phyloP scores from a whole-genome alignment of 2,329 filamentous ascomycete species.

The Pseudocercospora crystallina region DNA sequence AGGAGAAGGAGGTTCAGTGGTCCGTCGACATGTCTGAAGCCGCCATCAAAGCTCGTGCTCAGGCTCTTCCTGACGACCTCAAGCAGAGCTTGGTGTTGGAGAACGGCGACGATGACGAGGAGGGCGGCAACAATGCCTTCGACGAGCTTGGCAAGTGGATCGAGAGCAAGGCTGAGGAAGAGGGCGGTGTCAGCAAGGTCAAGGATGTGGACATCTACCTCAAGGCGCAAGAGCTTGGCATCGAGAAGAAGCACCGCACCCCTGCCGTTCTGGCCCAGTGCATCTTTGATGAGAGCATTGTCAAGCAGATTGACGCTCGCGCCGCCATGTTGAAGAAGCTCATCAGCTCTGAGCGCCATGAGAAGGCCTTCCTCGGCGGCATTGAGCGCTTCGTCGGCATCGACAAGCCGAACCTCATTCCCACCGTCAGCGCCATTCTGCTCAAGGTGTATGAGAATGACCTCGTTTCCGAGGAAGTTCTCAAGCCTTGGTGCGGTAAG shows the following conservation, averaged over 20 bases:
- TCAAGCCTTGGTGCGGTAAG: constrained; percentile 88
- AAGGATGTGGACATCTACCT: constrained; percentile 89
- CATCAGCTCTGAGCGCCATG: constrained; percentile 87
- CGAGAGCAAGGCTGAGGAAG: constrained; percentile 67
- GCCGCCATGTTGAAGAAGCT: constrained; percentile 81
- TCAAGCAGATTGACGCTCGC: constrained; percentile 81
- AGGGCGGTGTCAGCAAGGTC: constrained; percentile 73
- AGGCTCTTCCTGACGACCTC: constrained; percentile 89
- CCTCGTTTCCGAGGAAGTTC: constrained; percentile 80
- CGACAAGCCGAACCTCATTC: constrained; percentile 75
- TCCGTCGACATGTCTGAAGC: constrained; percentile 94
- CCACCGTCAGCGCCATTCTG: constrained; percentile 80
- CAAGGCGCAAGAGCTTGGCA: constrained; percentile 94
- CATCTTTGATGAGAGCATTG: constrained; percentile 87
- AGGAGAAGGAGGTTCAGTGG: constrained; percentile 86
- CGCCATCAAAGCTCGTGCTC: constrained; percentile 90
- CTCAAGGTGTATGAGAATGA: constrained; percentile 90
- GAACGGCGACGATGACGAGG: constrained; percentile 77
- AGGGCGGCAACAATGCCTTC: constrained; percentile 78
- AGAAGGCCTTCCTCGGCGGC: constrained; percentile 93
- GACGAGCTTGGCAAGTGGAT: constrained; percentile 95
- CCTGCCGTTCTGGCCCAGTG: constrained; percentile 89
- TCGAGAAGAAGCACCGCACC: constrained; percentile 92
- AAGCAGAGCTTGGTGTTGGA: constrained; percentile 71
- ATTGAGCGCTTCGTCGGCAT: constrained; percentile 89